Base-by-base conservation (phyloP, 805 yeast genomes). In the Yamadazyma sp. region DNA sequence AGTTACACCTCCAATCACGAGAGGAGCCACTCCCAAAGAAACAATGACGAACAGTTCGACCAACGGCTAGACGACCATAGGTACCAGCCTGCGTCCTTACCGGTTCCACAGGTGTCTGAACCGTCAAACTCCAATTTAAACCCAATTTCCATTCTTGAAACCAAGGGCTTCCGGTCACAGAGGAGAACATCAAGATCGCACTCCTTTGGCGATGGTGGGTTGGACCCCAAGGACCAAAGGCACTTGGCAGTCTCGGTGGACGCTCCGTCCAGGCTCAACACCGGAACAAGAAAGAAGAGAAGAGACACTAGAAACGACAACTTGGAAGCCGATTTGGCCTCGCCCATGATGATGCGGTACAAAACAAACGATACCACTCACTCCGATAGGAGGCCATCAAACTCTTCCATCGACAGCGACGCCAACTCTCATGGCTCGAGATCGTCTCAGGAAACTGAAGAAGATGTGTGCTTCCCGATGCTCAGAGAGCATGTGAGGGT, bases 381-480 rank as follows among this genome's bases (percentile, higher is more conserved):
- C 20, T 50, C 57, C 7, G 50, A 48, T 35, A 51, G 60, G 30
- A 52, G 76, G 42, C 49, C 64, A 19, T 53, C 71, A 33, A 46
- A 58, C 43, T 46, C 66, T 5, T 52, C 74, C 10, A 59, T 65
- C 27, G 88, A 82, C 50, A 75, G 80, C 43, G 91, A 84, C 47
- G 74, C 72, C 14, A 83, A 77, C 49, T 83, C 90, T 1, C 85
- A 78, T 49, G 84, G 81, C 1, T 82, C 91, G 7, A 71, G 88
- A 47, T 78, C 81, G 13, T 81, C 90, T 3, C 95, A 86, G 50
- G 96, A 89, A 55, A 88, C 96, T 0, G 98, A 91, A 54, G 96
- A 88, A 56, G 98, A 91, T 73, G 99, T 91, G 30, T 91, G 98
- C 70, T 90, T 90, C 62, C 98, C 98, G 2, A 83, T 88, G 87